Base-by-base conservation (phyloP, 139 green algal genomes). In the Tetradesmus obliquus region DNA sequence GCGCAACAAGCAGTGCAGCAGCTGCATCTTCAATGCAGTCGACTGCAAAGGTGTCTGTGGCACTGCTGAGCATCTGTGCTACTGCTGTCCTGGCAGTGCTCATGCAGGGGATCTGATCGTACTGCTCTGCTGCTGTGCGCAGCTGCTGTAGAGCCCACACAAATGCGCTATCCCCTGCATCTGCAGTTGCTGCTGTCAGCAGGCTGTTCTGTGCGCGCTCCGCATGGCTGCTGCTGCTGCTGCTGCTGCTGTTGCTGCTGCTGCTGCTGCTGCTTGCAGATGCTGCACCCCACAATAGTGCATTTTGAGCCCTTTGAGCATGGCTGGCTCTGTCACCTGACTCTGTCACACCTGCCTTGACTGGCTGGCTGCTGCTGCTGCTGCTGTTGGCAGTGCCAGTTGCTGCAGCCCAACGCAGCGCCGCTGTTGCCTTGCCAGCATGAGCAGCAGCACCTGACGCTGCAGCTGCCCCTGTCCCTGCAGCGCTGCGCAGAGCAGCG, bases 91-190 rank as follows among this genome's bases (percentile, higher is more conserved):
- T 51, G 24, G 66, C 66, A 24, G 66, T 24, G 17, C 66, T 24
- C 15, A 76, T 76, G 76, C 76, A 32, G 76, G 22, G 53, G 76
- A 17, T 9, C 76, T 51, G 55, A 19, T 54, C 10, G 17, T 20
- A 53, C 82, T 88, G 55, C 82, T 10, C 85, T 82, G 85, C 85
- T 81, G 84, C 84, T 66, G 45, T 45, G 10, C 22, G n/a, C 45
- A 82, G 85, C 57, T 89, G 85, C 66, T 82, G 58, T 10, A 88
- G 20, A 32, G 84, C 84, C 84, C 84, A 88, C n/a, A 79, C 4
- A 1, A 88, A 4, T n/a, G 66, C 15, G 60, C 57, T 55, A 2
- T 8, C 84, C 3, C 10, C 84, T 58, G 84, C 24, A 20, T 20
- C 84, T 51, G 60, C 15, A 88, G n/a, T 24, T 55, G 76, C 76